Percentiles rank a stretch among this genome's conserved stretches.
phyloP scores from a whole-genome alignment of 306 rosid genomes.

The Corylus americana region DNA sequence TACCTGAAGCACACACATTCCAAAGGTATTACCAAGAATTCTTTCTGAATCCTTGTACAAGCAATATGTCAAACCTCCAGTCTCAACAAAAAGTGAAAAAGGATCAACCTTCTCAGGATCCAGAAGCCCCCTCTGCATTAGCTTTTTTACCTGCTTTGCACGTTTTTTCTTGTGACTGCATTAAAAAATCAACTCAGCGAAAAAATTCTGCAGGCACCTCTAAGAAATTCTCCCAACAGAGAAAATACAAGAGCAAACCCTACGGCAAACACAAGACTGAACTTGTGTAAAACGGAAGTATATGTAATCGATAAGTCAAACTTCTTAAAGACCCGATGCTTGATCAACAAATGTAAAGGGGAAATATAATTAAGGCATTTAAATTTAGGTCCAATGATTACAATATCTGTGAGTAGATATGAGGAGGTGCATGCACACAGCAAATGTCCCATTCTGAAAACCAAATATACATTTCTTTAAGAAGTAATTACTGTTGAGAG shows the following conservation, averaged over 20 bases:
- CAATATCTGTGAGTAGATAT: not conserved
- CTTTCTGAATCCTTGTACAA: slow-evolving; percentile 79
- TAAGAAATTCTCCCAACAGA: not conserved
- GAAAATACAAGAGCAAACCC: not conserved
- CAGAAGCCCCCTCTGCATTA: slow-evolving; percentile 70
- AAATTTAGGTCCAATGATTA: not conserved
- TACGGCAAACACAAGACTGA: not conserved
- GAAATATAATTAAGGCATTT: not conserved
- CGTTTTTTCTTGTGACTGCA: slow-evolving; percentile 91
- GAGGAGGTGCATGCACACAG: not conserved
- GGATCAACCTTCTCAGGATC: slow-evolving; percentile 88
- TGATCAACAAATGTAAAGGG: not conserved
- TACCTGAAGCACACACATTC: slow-evolving; percentile 98
- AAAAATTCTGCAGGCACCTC: slow-evolving; percentile 8
- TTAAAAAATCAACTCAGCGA: slow-evolving; percentile 31
- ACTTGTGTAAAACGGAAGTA: not conserved
- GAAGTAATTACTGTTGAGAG: not conserved
- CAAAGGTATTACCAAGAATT: slow-evolving; percentile 88
- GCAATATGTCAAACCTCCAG: slow-evolving; percentile 73
- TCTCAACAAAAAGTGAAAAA: slow-evolving; percentile 72
- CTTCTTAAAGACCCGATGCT: not conserved
- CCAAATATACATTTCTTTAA: not conserved
- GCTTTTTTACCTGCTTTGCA: slow-evolving; percentile 69
- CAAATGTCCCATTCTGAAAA: not conserved
- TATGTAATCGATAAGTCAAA: not conserved